Percentiles rank a stretch among this genome's conserved stretches.
Evolutionary conservation across 2,329 filamentous ascomycete genomes (phyloP).

Genomic region (Pestalotiopsis sp.): DNA sequence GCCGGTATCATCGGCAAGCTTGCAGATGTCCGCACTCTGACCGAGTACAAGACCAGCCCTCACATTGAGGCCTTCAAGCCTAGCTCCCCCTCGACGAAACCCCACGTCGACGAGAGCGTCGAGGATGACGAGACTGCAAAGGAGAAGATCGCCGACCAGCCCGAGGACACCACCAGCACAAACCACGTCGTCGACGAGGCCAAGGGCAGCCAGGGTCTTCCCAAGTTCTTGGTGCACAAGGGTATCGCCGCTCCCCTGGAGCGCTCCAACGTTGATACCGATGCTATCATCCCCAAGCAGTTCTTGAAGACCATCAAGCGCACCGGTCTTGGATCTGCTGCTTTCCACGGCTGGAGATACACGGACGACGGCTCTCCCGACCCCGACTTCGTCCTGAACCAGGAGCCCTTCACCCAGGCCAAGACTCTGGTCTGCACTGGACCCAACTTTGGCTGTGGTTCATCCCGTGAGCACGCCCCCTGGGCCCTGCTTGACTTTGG

Average conservation of each 20-base stretch:
- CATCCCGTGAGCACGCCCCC: conserved; percentile 90
- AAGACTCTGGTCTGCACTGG: conserved; percentile 94
- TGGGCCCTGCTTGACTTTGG: conserved; percentile 98
- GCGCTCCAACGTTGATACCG: conserved; percentile 92
- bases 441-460: conserved; percentile 93
- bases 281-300: conserved; percentile 98
- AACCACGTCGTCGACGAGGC: conserved; percentile 59
- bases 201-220: conserved; percentile 65
- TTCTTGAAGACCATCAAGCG: conserved; percentile 99
- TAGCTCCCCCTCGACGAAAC: conserved; percentile 37
- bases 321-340: conserved; percentile 83
- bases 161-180: conserved; percentile 66
- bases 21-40: conserved; percentile 83
- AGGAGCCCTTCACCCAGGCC: conserved; percentile 78
- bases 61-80: conserved; percentile 60
- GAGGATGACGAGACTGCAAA: conserved; percentile 53
- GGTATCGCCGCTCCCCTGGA: conserved; percentile 89
- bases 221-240: conserved; percentile 81
- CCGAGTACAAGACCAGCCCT: conserved; percentile 60
- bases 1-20: conserved; percentile 89
- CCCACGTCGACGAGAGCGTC: conserved; percentile 56
- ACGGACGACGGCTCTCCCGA: conserved; percentile 75
- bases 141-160: conserved; percentile 58
- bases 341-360: conserved; percentile 86
- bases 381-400: conserved; percentile 84